Percentiles rank a stretch among this genome's conserved stretches.
Evolutionary conservation across 2,329 filamentous ascomycete genomes (phyloP).

Genomic region (Geosmithia putterillii): DNA sequence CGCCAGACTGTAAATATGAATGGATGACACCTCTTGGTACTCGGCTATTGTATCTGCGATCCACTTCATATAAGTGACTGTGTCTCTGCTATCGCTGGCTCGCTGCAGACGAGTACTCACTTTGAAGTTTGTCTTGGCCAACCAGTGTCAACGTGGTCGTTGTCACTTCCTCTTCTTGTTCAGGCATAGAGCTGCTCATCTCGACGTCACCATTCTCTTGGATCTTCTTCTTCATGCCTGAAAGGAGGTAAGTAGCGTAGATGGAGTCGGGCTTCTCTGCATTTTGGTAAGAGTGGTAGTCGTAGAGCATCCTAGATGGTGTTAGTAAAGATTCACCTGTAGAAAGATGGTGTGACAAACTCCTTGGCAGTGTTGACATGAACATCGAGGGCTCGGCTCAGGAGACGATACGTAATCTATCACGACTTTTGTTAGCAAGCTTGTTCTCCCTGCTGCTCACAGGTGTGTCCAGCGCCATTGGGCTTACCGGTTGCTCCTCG

Average conservation of each 20-base stretch:
- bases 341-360: slow-evolving; percentile 32
- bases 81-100: background rate
- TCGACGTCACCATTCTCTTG: slow-evolving; percentile 52
- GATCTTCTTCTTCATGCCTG: slow-evolving; percentile 45
- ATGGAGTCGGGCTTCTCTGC: slow-evolving; percentile 59
- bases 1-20: slow-evolving; percentile 81
- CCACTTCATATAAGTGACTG: background rate
- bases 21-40: slow-evolving; percentile 62
- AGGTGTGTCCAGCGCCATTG: slow-evolving; percentile 5
- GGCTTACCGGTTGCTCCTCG: slow-evolving; percentile 61
- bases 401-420: slow-evolving; percentile 74
- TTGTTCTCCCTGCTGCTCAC: background rate
- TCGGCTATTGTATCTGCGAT: slow-evolving; percentile 48
- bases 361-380: slow-evolving; percentile 84
- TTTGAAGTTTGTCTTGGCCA: slow-evolving; percentile 59
- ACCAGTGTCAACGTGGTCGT: slow-evolving; percentile 53
- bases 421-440: slow-evolving; percentile 5
- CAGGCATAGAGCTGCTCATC: slow-evolving; percentile 54
- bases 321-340: slow-evolving; percentile 33
- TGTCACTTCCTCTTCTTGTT: slow-evolving; percentile 34
- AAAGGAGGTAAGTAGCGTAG: slow-evolving; percentile 87
- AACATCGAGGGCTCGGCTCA: slow-evolving; percentile 73
- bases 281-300: slow-evolving; percentile 70
- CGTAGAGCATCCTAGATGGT: slow-evolving; percentile 63
- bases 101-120: slow-evolving; percentile 26